Evolutionary conservation across 108 stramenopile genomes (phyloP), one percentile per base, ranked within the genome.

Genomic region (Cafeteria roenbergensis): DNA sequence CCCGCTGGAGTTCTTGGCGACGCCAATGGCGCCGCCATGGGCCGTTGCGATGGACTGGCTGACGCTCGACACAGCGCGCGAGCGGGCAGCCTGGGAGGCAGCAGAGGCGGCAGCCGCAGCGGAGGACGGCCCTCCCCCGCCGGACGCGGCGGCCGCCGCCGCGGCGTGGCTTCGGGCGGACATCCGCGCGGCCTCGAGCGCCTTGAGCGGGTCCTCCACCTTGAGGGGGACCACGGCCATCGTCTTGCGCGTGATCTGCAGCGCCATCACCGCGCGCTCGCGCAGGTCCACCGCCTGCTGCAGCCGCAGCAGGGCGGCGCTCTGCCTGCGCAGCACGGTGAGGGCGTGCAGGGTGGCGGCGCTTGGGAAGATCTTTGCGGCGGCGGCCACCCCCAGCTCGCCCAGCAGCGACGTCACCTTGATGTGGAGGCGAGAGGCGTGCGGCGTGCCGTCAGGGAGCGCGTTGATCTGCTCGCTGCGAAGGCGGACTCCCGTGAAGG

Each of bases 381-480:
- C 36, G 2, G 59, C 17, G 2, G 59, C 20, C 34, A 61, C 59
- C 20, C 37, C 59, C 37, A 61, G 59, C 59, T 28, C 59, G n/a
- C n/a, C 21, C 22, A 61, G 9, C 17, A 61, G 59, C 3, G 59
- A 9, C 1, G 59, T 26, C 17, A 61, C 37, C 59, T 32, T 28
- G 20, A 29, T 28, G 20, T 24, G 9, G 36, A 27, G 9, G 22
- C n/a, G 17, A 3, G 21, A 24, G 24, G 2, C n/a, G 36, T 2
- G 29, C 20, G 20, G 2, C 20, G 8, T 24, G 59, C 59, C 59
- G 30, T 12, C 22, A 8, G n/a, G 59, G 3, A 38, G 17, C 9
- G 36, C 8, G 22, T 2, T 2, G 20, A 61, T 9, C n/a, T 61
- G 59, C 22, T 61, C 59, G 1, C 17, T 22, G 2, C 59, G 22